These are phyloP conservation scores for Rhodomyrtus tomentosa DNA, from an alignment of 345 rosid genomes.

Conservation along the genomic window DNA sequence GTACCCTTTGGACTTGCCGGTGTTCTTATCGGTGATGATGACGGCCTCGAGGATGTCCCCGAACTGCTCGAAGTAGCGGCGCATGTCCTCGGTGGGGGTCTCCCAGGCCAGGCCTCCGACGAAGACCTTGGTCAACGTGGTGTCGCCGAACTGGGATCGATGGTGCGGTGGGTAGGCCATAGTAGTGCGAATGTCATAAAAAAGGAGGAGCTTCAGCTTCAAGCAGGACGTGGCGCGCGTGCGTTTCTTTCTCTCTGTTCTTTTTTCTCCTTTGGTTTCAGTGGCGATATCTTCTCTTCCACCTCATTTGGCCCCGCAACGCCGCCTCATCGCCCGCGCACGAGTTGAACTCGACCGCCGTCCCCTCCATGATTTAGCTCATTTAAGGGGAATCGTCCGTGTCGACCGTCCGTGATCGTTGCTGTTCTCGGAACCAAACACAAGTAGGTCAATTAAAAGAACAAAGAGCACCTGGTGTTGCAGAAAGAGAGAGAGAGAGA, in stretches of 20 bases:
- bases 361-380: background rate
- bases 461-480: background rate
- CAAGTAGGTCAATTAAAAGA: background rate
- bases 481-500: background rate
- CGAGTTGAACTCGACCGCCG: background rate
- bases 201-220: background rate
- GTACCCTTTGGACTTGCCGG: slow-evolving; percentile 92
- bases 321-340: background rate
- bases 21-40: slow-evolving; percentile 65
- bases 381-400: background rate
- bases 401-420: background rate
- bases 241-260: slow-evolving; percentile 5
- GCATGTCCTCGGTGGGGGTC: slow-evolving; percentile 83
- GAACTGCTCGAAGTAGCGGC: slow-evolving; percentile 68
- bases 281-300: slow-evolving; percentile 2
- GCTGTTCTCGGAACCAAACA: background rate
- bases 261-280: background rate
- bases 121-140: slow-evolving; percentile 78
- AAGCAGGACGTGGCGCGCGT: background rate
- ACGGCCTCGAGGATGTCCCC: slow-evolving; percentile 98
- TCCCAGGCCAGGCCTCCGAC: slow-evolving; percentile 98
- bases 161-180: slow-evolving; percentile 56
- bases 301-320: background rate
- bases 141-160: slow-evolving; percentile 93
- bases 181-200: background rate